These are phyloP conservation scores for Aphelidium insulamus DNA, from an alignment of 371 early-diverging fungal species.

Conservation along the genomic window DNA sequence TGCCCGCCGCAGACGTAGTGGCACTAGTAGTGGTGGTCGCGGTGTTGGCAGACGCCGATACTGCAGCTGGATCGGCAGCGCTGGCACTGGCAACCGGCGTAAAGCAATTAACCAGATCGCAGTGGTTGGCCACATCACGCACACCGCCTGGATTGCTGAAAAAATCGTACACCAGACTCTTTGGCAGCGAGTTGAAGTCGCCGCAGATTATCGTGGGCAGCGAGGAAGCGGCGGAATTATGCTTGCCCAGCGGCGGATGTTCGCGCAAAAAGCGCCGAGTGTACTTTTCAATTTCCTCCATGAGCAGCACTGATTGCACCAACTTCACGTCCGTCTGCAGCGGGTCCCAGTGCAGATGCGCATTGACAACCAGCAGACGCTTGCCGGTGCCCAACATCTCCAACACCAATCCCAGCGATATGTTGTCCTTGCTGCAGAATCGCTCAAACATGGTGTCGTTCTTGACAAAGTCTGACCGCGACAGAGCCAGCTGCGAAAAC, in stretches of 20 bases:
- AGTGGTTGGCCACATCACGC: too few species aligned
- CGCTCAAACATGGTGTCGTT: slow-evolving; percentile 86
- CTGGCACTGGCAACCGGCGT: too few species aligned
- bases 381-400: slow-evolving; percentile 49
- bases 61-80: too few species aligned
- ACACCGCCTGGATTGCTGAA: too few species aligned
- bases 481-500: slow-evolving; percentile 80
- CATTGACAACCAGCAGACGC: slow-evolving; percentile 65
- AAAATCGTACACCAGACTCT: slow-evolving; percentile 82
- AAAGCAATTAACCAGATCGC: slow-evolving; percentile 22
- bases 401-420: slow-evolving; percentile 68
- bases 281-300: slow-evolving; percentile 64
- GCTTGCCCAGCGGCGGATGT: slow-evolving; percentile 10
- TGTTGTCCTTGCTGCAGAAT: slow-evolving; percentile 90
- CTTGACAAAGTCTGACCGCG: slow-evolving; percentile 63
- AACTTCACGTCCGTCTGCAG: slow-evolving; percentile 89
- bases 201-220: slow-evolving; percentile 63
- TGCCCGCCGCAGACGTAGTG: too few species aligned
- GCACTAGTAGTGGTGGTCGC: too few species aligned
- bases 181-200: slow-evolving; percentile 89
- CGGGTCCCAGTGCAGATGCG: slow-evolving; percentile 88
- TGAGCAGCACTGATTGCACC: slow-evolving; percentile 84
- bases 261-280: slow-evolving; percentile 16
- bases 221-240: slow-evolving; percentile 15
- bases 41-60: too few species aligned